Base-by-base conservation (phyloP, 208 protist genomes). In the Naegleria gruberi region DNA sequence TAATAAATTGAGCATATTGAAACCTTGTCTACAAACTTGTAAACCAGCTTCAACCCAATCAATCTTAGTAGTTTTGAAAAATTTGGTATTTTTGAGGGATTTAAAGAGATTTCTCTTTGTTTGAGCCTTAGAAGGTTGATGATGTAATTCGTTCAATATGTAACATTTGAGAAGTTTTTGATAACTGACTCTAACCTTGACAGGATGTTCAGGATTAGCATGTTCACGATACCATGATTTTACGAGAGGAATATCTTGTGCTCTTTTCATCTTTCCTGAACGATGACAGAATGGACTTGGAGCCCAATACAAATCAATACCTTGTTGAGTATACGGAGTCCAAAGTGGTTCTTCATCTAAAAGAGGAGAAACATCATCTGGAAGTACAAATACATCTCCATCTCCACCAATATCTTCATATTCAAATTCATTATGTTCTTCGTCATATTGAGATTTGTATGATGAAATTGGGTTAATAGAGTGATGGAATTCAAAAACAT, bases 21-120 rank as follows among this genome's bases (percentile, higher is more conserved):
- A 99, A 82, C 99, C 99, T 95, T 99, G 99, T 26, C 98, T 92
- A 93, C 98, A 98, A 43, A 99, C 93, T 96, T 99, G 99, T 88
- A 99, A 93, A 89, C 97, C 99, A 19, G 99, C 99, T 93, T 99
- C 99, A 23, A 99, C 96, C 99, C 99, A 99, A 92, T 99, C 99
- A 90, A 99, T 94, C 82, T 98, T 95, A 4, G 99, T 99, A 43
- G 96, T 97, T 90, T 99, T 97, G 96, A 99, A 99, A 94, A 99
- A 99, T 93, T 99, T 99, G 17, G 99, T 98, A 26, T 95, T 93
- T 30, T 94, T 93, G 6, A 99, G 94, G 45, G 97, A 93, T 47
- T 96, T 95, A 77, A 99, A 96, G 10, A 99, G 94, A 90, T 96
- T 94, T 85, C 95, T 95, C 91, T 97, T 98, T 82, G 91, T 93